Evolutionary conservation across 2,329 filamentous ascomycete genomes (phyloP), one percentile per base, ranked within the genome.

Genomic region (Leptographium wingfieldii): DNA sequence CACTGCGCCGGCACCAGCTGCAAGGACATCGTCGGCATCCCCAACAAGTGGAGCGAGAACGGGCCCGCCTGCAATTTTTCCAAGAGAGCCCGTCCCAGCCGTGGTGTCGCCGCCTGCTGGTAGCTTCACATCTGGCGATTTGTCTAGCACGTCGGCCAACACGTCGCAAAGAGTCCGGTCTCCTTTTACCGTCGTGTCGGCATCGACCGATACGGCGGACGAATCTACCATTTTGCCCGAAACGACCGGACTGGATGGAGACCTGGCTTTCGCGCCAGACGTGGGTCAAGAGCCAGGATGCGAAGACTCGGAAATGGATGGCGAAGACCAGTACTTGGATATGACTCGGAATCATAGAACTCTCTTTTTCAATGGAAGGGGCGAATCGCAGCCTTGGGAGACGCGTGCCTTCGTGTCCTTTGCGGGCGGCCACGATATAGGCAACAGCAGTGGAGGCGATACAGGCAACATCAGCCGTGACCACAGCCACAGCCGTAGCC

Each of bases 301-400:
- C 61, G 80, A 84, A 51, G 77, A 78, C 56, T 81, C 79, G 1
- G 82, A 83, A 57, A 76, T 74, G 9, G 80, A 84, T 56, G 74
- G 73, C 7, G 77, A 80, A 4, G 76, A 77, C 16, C 53, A 59
- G 3, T 59, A 27, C 31, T 33, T 25, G 49, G 38, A 29, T 22
- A 49, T 55, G 33, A 19, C 35, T 10, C 49, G 14, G 25, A 55
- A 46, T 14, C n/a, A 55, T 52, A 14, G 38, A 27, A 55, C n/a
- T 12, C 29, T 57, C 3, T 57, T 51, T 12, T 57, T 10, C 33
- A 35, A 49, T 25, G n/a, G 27, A 3, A 27, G 33, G 53, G 3
- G 14, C 35, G 38, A 29, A 2, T 5, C 35, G 22, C 54, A 25
- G 9, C 38, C 38, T 7, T 56, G 53, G 53, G 53, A 40, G 10